A percentile compares a stretch with the other conserved stretches of the same genome.
Conservation (phyloP, 441 rosid genomes). For the Daphne laureola region DNA sequence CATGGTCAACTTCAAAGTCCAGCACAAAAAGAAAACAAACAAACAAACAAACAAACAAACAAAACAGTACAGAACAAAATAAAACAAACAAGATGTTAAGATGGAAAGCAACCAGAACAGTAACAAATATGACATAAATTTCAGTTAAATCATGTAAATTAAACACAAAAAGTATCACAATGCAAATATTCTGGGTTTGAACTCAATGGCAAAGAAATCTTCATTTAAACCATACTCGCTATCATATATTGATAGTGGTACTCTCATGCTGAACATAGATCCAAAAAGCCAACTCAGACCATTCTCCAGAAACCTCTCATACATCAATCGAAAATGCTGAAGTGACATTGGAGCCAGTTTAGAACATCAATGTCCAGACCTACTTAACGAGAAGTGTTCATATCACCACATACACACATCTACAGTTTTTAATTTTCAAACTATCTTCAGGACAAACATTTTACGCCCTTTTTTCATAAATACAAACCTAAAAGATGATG, state of each 20-base stretch:
- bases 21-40: neutral
- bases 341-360: too few species aligned
- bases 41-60: constrained; percentile 3
- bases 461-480: too few species aligned
- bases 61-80: neutral
- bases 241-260: too few species aligned
- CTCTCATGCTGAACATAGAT: too few species aligned
- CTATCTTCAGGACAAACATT: too few species aligned
- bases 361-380: neutral
- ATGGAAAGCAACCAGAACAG: neutral
- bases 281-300: too few species aligned
- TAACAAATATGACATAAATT: neutral
- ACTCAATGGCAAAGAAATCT: neutral
- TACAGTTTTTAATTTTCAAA: neutral
- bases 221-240: too few species aligned
- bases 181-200: neutral
- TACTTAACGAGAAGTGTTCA: neutral
- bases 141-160: neutral
- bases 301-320: too few species aligned
- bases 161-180: neutral
- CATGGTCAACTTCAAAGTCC: neutral
- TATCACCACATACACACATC: neutral
- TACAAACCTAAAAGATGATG: neutral
- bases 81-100: neutral
- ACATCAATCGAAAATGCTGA: too few species aligned